Evolutionary conservation across 805 yeast species (phyloP), one percentile per base, ranked within the genome.

Genomic region (Candida easanensis): DNA sequence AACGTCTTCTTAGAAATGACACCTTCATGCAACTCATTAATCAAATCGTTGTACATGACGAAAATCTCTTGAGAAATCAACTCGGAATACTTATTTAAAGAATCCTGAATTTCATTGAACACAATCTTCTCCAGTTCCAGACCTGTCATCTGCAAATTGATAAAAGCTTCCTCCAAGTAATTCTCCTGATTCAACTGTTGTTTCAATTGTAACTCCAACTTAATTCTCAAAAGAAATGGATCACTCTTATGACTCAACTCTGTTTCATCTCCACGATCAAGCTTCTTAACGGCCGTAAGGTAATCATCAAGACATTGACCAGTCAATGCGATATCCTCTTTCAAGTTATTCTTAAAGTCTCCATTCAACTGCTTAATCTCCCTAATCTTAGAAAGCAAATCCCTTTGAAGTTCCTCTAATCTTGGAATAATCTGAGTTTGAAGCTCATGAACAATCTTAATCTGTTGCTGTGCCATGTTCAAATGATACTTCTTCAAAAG

Each of bases 91-190:
- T 75, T 76, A 16, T 84, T 77, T 52, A 89, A 65, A 19, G 95
- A 84, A 48, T 79, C 79, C 68, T 91, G 97, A 41, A 93, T 71
- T 62, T 90, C 97, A 60, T 81, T 73, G 35, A 81, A 88, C 11
- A 93, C 89, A 46, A 88, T 90, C 55, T 84, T 80, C 60, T 85
- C 99, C 48, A 93, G 73, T 61, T 88, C 93, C 42, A 82, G 78
- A 32, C 95, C 96, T 1, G 96, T 84, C 31, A 79, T 77, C 68
- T 91, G 96, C 52, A 90, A 74, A 62, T 91, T 90, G 52, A 82
- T 73, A 61, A 79, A 90, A 0, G 97, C 96, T 59, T 89, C 96
- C 58, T 88, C 88, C 38, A 91, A 69, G 57, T 82, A 84, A 65
- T 83, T 84, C 62, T 91, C 97, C 63, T 88, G 96, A 18, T 75